Base-by-base conservation (phyloP, 768 basidiomycete genomes). In the Mycena crocata region DNA sequence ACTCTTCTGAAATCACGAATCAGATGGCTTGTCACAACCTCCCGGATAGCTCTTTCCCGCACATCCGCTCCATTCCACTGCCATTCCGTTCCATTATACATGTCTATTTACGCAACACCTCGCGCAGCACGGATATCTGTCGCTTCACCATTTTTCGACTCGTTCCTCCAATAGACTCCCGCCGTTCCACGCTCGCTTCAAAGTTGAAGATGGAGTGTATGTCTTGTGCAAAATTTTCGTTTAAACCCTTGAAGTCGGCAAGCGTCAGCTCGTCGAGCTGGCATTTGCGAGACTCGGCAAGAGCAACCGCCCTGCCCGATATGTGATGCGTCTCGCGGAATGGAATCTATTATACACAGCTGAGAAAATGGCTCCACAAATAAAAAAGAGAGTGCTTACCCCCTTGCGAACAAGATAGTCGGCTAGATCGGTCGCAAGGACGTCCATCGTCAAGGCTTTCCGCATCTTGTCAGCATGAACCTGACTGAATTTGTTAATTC, bases 301-400 rank as follows among this genome's bases (percentile, higher is more conserved):
- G 85, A 2, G 97, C 96, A 49, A 99, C 97, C 23, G 97, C 96
- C 17, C 95, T 91, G 5, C 98, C 98, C 5, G 98, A 98, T 71
- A 99, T 90, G 77, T 99, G 98, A 76, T 99, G 98, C 1, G 98
- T 99, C 80, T 98, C 95, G 46, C 98, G 91, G 89, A 99, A 99
- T 10, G 98, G 98, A 45, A 96, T 93, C 96, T 98, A 72, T 15
- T 9, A 34, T 10, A 17, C 40, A 56, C 48, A 31, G n/a, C 35
- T 67, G 35, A 52, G 50, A n/a, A 51, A 40, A 21, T 45, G 42
- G 30, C 23, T 31, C 13, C n/a, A n/a, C 44, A 54, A 55, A 50
- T 28, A 42, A 62, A 39, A 62, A 35, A 31, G 52, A 24, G 46
- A 64, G 52, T 5, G 86, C 93, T 71, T 79, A 98, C 97, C 69